Conservation (phyloP, 2,329 filamentous ascomycete species). For the Chaetomium olivaceum region DNA sequence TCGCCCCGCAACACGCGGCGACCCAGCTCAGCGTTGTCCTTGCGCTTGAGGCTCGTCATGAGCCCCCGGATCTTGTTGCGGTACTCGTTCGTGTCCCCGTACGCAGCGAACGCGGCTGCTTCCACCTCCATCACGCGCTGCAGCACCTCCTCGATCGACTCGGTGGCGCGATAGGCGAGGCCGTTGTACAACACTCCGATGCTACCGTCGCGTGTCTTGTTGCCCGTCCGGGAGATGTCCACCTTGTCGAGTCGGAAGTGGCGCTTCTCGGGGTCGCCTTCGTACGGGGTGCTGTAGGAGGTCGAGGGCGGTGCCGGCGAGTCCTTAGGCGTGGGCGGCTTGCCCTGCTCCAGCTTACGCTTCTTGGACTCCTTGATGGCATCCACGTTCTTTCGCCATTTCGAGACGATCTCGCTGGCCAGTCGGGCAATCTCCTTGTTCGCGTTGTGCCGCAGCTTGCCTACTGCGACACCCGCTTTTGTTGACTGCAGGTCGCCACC, state of each 20-base stretch:
- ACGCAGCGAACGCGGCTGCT: conserved; percentile 68
- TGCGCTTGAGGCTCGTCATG: conserved; percentile 93
- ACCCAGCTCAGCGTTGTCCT: conserved; percentile 77
- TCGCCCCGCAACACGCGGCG: conserved; percentile 72
- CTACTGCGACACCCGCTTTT: conserved; percentile 87
- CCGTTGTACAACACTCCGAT: conserved; percentile 94
- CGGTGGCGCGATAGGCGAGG: conserved; percentile 68
- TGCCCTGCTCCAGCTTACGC: conserved; percentile 40
- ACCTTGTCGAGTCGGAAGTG: conserved; percentile 80
- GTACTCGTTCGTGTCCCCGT: conserved; percentile 74
- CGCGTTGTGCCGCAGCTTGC: conserved; percentile 73
- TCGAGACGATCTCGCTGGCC: conserved; percentile 79
- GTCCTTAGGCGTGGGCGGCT: conserved; percentile 44
- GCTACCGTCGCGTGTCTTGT: conserved; percentile 75
- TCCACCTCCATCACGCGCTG: conserved; percentile 81
- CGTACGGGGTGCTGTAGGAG: conserved; percentile 49
- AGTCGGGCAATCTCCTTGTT: conserved; percentile 79
- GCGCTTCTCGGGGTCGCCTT: conserved; percentile 74
- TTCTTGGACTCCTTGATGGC: conserved; percentile 54
- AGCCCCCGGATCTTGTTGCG: conserved; percentile 87
- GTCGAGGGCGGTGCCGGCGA: conserved; percentile 50
- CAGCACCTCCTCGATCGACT: conserved; percentile 70
- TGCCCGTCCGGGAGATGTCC: conserved; percentile 73
- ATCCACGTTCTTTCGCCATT: conserved; percentile 82
- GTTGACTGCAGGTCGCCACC: conserved; percentile 59